Conservation (phyloP, 2,329 filamentous ascomycete species). For the Scedosporium minutisporum region DNA sequence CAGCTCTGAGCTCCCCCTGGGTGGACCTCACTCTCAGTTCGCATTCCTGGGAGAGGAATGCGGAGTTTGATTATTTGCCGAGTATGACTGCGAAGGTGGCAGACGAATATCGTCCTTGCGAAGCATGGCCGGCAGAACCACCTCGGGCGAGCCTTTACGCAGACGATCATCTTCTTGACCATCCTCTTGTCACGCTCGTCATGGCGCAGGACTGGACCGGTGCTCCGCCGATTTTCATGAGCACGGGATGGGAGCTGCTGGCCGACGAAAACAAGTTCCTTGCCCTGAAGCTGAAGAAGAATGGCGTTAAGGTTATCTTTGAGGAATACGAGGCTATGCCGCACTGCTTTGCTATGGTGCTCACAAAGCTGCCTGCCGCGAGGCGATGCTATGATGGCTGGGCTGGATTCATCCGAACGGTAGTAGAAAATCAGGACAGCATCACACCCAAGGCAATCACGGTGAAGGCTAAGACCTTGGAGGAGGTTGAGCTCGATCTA, state of each 20-base stretch:
- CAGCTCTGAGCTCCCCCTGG: slow-evolving; percentile 59
- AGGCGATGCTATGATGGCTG: slow-evolving; percentile 45
- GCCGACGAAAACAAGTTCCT: slow-evolving; percentile 56
- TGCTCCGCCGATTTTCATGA: slow-evolving; percentile 57
- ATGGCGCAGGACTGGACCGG: slow-evolving; percentile 49
- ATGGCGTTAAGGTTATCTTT: slow-evolving; percentile 53
- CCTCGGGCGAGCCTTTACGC: slow-evolving; percentile 45
- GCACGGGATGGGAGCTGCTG: slow-evolving; percentile 62
- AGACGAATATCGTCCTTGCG: slow-evolving; percentile 29
- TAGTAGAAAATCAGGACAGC: slow-evolving; percentile 22
- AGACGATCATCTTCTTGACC: slow-evolving; percentile 42
- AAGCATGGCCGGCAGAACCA: slow-evolving; percentile 46
- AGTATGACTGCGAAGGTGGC: slow-evolving; percentile 12
- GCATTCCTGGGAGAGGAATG: slow-evolving; percentile 17
- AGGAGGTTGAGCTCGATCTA: slow-evolving; percentile 36
- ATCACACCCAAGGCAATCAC: slow-evolving; percentile 31
- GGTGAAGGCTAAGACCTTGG: slow-evolving; percentile 40
- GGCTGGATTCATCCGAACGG: slow-evolving; percentile 43
- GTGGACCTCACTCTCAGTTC: slow-evolving; percentile 55
- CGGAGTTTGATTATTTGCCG: slow-evolving; percentile 35
- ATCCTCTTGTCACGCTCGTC: slow-evolving; percentile 61
- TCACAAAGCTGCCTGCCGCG: slow-evolving; percentile 28
- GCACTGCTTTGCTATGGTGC: slow-evolving; percentile 57
- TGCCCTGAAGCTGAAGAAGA: slow-evolving; percentile 42
- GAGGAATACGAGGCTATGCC: slow-evolving; percentile 76